Evolutionary conservation across 2,329 filamentous ascomycete species (phyloP), one percentile per base, ranked within the genome.

Genomic region (Fusarium verticillioides): DNA sequence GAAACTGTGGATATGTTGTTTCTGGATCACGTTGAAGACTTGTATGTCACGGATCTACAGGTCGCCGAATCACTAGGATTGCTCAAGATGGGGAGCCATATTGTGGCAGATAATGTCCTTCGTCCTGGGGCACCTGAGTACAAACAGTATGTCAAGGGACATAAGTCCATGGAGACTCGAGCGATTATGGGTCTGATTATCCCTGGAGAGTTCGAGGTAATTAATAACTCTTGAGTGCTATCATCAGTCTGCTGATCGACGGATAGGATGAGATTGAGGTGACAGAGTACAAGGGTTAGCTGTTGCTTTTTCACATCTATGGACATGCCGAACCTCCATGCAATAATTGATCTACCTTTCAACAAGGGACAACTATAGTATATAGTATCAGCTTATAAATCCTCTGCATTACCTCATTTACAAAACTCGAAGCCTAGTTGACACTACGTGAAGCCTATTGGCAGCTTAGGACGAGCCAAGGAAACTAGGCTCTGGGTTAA

Each of bases 381-480:
- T 19, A 11, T 26, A 26, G 26, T 26, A 26, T 26, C 26, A 26
- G 26, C 26, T 26, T 19, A 10, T 19, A 11, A 7, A 19, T 11
- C 4, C 8, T 26, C 4, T 36, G 7, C n/a, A 21, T 4, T 15
- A 15, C 3, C 4, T 26, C 18, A 26, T 9, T 26, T 10, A 3
- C 30, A 9, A 3, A 15, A 19, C 1, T 13, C 8, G 1, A 19
- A 10, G 1, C 0, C 11, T 23, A 8, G 6, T 3, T 9, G 1
- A 34, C 15, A 13, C 10, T 23, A 3, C 0, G 11, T 23, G 21
- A 13, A 8, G 6, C 30, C 13, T 15, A 16, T 28, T 26, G 13
- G 2, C 7, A 10, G 10, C 9, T 21, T n/a, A 58, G n/a, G 32
- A 34, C 3, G 40, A 58, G 6, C 54, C 28, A 3, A 58, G n/a